A percentile compares a stretch with the other conserved stretches of the same genome.
phyloP scores from a whole-genome alignment of 176 grass and related monocot species.

The Typha latifolia region DNA sequence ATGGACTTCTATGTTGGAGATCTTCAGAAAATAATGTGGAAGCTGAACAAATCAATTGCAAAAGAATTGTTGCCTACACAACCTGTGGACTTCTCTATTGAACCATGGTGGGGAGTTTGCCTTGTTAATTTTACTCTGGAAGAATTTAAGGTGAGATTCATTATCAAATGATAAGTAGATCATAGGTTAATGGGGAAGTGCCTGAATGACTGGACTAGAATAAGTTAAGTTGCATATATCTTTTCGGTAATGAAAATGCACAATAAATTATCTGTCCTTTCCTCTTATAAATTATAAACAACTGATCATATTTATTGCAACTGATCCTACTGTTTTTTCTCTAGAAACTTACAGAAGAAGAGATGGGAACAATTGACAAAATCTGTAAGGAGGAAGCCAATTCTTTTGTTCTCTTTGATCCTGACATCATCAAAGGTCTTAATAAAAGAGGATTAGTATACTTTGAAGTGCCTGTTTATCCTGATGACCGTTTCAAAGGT shows the following conservation, averaged over 20 bases:
- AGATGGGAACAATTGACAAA: constrained; percentile 90
- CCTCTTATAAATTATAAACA: constrained; percentile 9
- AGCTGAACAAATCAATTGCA: constrained; percentile 96
- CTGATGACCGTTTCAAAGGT: constrained; percentile 94
- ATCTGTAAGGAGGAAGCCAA: constrained; percentile 97
- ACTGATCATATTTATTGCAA: constrained; percentile 13
- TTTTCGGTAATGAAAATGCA: too few species aligned
- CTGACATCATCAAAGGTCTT: constrained; percentile 60
- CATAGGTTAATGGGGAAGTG: neutral
- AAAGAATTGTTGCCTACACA: constrained; percentile 93
- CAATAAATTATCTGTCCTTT: constrained; percentile 8
- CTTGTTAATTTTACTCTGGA: constrained; percentile 98
- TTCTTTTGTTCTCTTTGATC: constrained; percentile 90
- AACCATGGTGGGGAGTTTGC: constrained; percentile 98
- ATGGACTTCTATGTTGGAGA: constrained; percentile 13
- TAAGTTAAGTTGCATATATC: neutral
- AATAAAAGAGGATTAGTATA: constrained; percentile 77
- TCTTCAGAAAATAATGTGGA: constrained; percentile 97
- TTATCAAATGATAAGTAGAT: constrained; percentile 5
- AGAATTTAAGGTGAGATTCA: constrained; percentile 85
- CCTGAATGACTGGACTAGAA: neutral
- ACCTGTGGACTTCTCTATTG: constrained; percentile 74
- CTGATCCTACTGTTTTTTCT: constrained; percentile 25
- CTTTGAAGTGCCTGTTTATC: constrained; percentile 88
- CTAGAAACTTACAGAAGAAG: constrained; percentile 98